Base-by-base conservation (phyloP, 139 green algal genomes). In the Yamagishiella unicocca region DNA sequence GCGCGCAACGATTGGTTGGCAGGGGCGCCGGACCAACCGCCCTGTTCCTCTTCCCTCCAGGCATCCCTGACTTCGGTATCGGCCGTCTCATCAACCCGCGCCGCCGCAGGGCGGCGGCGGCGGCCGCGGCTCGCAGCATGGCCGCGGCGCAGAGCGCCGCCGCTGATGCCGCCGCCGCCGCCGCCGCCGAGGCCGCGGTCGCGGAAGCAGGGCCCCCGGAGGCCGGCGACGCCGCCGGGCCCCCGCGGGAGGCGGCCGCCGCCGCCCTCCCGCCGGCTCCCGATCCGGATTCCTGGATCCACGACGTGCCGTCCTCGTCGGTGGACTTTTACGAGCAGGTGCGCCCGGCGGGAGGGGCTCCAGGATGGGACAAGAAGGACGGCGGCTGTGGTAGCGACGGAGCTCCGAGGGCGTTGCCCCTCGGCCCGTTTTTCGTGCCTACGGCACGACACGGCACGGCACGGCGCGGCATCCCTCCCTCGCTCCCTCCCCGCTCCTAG, bases 281-380 rank as follows among this genome's bases (percentile, higher is more conserved):
- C 46, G 84, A 90, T 40, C 78, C 84, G 12, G 58, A 87, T 33
- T 42, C 81, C 29, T 87, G 81, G 81, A 21, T 89, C 53, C 58
- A 90, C 2, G 85, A 92, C 55, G 81, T 87, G 66, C 81, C 89
- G 76, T 37, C 53, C 58, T 58, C 68, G 50, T 50, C 82, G 4
- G 40, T 55, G 0, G 83, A 89, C 4, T 97, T 97, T 76, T 97
- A 97, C 79, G 90, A 94, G 84, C 89, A 95, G 64, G 81, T 87
- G 75, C 19, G 74, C n/a, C n/a, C n/a, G n/a, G n/a, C n/a, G n/a
- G n/a, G n/a, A n/a, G n/a, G n/a, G n/a, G n/a, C n/a, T n/a, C n/a
- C n/a, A n/a, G n/a, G n/a, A n/a, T n/a, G n/a, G n/a, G n/a, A n/a
- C n/a, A n/a, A n/a, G n/a, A n/a, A n/a, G n/a, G n/a, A n/a, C n/a